Conservation (phyloP, 2,329 filamentous ascomycete genomes). For the Botrytis hyacinthi region DNA sequence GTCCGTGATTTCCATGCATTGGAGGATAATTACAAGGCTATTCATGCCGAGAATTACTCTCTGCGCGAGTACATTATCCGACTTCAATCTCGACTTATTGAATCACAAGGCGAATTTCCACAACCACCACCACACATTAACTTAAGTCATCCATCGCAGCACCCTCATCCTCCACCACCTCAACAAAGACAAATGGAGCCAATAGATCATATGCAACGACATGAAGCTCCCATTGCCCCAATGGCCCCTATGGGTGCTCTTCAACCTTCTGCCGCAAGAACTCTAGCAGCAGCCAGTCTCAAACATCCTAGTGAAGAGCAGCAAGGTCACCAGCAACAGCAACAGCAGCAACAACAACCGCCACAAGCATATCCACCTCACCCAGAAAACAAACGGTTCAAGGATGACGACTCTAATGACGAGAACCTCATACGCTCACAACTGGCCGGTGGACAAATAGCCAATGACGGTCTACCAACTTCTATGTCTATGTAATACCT, state of each 20-base stretch:
- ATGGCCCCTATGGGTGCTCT: constrained; percentile 41
- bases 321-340: constrained; percentile 28
- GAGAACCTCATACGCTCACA: constrained; percentile 55
- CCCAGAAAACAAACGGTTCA: constrained; percentile 38
- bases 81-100: constrained; percentile 81
- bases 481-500: constrained; percentile 28
- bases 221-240: constrained; percentile 34
- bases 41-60: constrained; percentile 86
- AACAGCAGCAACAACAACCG: constrained; percentile 26
- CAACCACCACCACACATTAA: constrained; percentile 79
- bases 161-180: constrained; percentile 42
- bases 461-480: constrained; percentile 37
- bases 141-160: constrained; percentile 59
- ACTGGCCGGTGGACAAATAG: constrained; percentile 42
- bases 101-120: constrained; percentile 79
- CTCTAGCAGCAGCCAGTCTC: constrained; percentile 38
- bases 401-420: constrained; percentile 45
- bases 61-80: constrained; percentile 90
- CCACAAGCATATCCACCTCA: constrained; percentile 6
- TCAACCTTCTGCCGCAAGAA: constrained; percentile 40
- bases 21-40: constrained; percentile 72
- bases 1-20: constrained; percentile 77
- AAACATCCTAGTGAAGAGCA: constrained; percentile 33
- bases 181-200: constrained; percentile 34
- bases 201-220: constrained; percentile 29